A percentile compares a stretch with the other conserved stretches of the same genome.
Evolutionary conservation across 1,139 yeast genomes (phyloP).

Genomic region (Zygosaccharomyces sapae): DNA sequence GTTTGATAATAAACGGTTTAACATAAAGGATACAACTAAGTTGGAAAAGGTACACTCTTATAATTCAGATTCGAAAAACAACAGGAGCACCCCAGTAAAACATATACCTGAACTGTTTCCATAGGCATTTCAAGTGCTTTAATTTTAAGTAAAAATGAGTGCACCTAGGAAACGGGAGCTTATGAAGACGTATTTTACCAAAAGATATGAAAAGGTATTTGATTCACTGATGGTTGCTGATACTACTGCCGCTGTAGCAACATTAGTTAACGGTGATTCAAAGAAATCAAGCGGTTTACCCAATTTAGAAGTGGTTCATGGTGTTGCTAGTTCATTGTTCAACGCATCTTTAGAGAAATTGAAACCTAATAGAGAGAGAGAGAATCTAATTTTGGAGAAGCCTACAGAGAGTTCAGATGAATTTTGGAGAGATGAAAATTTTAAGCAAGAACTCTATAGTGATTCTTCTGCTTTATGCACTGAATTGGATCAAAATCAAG

Average conservation of each 20-base stretch:
- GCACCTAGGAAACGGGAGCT: conserved; percentile 14
- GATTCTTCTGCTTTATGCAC: conserved; percentile 10
- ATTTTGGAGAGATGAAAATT: conserved; percentile 30
- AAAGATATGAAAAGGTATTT: conserved; percentile 28
- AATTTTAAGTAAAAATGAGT: not conserved
- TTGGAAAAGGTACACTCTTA: too few relatives aligned
- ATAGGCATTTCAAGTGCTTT: too few relatives aligned
- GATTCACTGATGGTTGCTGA: conserved; percentile 27
- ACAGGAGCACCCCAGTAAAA: too few relatives aligned
- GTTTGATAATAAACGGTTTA: too few relatives aligned
- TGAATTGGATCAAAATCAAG: conserved; percentile 7
- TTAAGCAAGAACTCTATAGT: conserved; percentile 18
- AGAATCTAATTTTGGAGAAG: not conserved
- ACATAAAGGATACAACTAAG: not conserved
- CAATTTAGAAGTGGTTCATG: conserved; percentile 51
- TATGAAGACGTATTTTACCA: conserved; percentile 21
- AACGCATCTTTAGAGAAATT: conserved; percentile 50
- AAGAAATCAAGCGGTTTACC: conserved; percentile 20
- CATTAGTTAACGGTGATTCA: conserved; percentile 9
- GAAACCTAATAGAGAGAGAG: conserved; percentile 24
- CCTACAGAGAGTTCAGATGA: conserved; percentile 29
- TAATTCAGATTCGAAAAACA: too few relatives aligned
- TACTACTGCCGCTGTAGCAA: conserved; percentile 16
- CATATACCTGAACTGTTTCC: too few relatives aligned
- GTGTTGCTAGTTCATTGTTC: conserved; percentile 55